Evolutionary conservation across 1,284 basidiomycete genomes (phyloP).

Genomic region (Moesziomyces sp.): DNA sequence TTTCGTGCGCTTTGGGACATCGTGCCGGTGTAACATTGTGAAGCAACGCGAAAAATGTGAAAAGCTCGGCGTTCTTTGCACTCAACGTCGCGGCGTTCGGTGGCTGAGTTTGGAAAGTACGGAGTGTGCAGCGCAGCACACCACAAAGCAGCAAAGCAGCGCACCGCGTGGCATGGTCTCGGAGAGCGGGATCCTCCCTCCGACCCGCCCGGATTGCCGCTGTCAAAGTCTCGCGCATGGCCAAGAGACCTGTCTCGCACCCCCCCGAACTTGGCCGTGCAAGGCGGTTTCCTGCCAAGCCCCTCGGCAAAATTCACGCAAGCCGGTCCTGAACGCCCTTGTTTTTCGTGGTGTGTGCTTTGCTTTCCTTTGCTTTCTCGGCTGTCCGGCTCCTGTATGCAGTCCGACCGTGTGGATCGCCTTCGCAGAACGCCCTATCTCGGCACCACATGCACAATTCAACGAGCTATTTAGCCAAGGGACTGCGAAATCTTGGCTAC

Average conservation of each 20-base stretch:
- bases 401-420: background rate
- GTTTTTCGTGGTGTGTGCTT: no score
- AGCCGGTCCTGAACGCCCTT: background rate
- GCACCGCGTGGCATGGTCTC: background rate
- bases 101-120: background rate
- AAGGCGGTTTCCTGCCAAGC: slow-evolving; percentile 11
- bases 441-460: background rate
- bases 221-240: background rate
- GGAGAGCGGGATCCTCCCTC: background rate
- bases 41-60: background rate
- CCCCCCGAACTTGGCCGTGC: no score
- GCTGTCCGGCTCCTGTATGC: background rate
- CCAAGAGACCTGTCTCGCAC: background rate
- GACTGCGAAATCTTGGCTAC: no score
- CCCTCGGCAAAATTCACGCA: slow-evolving; percentile 17
- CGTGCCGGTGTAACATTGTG: no score
- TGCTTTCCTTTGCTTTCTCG: background rate
- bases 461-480: no score
- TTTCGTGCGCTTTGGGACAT: no score
- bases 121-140: background rate
- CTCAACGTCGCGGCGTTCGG: background rate
- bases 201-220: background rate
- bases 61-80: background rate
- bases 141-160: no score
- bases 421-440: background rate